Percentiles rank a stretch among this genome's conserved stretches.
These are phyloP conservation scores for Oldenlandia corymbosa DNA, from an alignment of 257 asterid species.

Conservation along the genomic window DNA sequence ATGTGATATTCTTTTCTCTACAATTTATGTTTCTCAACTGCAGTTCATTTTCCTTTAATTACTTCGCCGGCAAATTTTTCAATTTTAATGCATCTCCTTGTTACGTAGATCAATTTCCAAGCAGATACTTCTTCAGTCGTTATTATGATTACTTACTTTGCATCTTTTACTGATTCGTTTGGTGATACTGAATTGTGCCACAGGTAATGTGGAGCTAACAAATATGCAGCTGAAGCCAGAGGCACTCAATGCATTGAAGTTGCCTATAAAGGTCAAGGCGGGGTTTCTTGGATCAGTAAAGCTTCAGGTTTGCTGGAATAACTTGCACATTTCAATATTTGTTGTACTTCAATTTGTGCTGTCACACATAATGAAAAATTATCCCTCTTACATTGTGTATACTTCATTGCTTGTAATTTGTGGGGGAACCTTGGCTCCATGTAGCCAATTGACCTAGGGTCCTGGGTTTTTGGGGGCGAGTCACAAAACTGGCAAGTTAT, in stretches of 20 bases:
- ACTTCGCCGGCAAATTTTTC: neutral
- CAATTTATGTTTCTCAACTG: too few relatives aligned
- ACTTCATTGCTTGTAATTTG: too few relatives aligned
- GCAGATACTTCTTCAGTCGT: too few relatives aligned
- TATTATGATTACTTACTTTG: too few relatives aligned
- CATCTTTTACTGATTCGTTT: slow-evolving; percentile 1
- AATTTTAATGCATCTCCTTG: neutral
- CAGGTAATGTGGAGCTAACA: slow-evolving; percentile 90
- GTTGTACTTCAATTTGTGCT: neutral
- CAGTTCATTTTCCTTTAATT: too few relatives aligned
- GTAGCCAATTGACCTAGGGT: too few relatives aligned
- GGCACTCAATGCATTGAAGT: slow-evolving; percentile 96
- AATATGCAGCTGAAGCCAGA: slow-evolving; percentile 98
- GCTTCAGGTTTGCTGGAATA: slow-evolving; percentile 70
- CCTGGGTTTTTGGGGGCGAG: too few relatives aligned
- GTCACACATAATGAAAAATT: too few relatives aligned
- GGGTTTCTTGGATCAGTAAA: slow-evolving; percentile 97
- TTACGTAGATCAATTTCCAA: neutral
- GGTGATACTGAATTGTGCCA: slow-evolving; percentile 11
- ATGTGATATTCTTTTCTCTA: neutral
- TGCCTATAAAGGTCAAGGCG: slow-evolving; percentile 95
- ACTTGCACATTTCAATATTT: too few relatives aligned
- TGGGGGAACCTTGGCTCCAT: too few relatives aligned
- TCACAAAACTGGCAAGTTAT: too few relatives aligned
- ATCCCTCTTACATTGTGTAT: neutral